Conservation (phyloP, 164 flowering plant species). For the Aristolochia contorta region DNA sequence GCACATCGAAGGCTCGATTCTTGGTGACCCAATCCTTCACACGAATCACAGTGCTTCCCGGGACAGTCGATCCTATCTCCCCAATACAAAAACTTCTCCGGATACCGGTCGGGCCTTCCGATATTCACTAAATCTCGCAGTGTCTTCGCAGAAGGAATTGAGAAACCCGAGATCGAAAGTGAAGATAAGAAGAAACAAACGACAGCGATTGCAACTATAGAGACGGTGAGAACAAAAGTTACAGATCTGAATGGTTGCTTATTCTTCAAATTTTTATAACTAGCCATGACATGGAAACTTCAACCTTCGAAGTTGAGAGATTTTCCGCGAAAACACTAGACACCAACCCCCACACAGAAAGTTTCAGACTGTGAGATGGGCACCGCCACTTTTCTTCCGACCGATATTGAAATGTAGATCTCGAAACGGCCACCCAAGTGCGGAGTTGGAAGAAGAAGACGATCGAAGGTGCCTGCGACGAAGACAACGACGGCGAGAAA, state of each 20-base stretch:
- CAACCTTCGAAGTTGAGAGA: too few relatives aligned
- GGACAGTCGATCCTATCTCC: slow-evolving; percentile 89
- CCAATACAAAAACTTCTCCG: slow-evolving; percentile 75
- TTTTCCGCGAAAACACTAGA: too few relatives aligned
- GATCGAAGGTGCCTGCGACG: too few relatives aligned
- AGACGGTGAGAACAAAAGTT: slow-evolving; percentile 26
- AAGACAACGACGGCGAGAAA: too few relatives aligned
- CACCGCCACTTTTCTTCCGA: too few relatives aligned
- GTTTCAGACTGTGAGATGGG: too few relatives aligned
- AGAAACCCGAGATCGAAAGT: slow-evolving; percentile 24
- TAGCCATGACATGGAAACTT: slow-evolving; percentile 34
- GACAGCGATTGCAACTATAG: slow-evolving; percentile 26
- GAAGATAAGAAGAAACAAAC: slow-evolving; percentile 40
- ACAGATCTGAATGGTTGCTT: slow-evolving; percentile 40
- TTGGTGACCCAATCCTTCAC: slow-evolving; percentile 95
- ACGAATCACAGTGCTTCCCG: slow-evolving; percentile 85
- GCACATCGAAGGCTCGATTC: slow-evolving; percentile 97
- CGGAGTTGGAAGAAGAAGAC: too few relatives aligned
- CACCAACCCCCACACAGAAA: too few relatives aligned
- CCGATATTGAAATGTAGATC: too few relatives aligned
- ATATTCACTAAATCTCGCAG: background rate
- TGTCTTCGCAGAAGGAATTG: slow-evolving; percentile 17
- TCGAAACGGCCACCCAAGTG: too few relatives aligned
- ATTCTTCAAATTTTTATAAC: slow-evolving; percentile 28
- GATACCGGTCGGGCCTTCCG: background rate